These are phyloP conservation scores for Eucalyptus marginata DNA, from an alignment of 345 rosid species.

Conservation along the genomic window DNA sequence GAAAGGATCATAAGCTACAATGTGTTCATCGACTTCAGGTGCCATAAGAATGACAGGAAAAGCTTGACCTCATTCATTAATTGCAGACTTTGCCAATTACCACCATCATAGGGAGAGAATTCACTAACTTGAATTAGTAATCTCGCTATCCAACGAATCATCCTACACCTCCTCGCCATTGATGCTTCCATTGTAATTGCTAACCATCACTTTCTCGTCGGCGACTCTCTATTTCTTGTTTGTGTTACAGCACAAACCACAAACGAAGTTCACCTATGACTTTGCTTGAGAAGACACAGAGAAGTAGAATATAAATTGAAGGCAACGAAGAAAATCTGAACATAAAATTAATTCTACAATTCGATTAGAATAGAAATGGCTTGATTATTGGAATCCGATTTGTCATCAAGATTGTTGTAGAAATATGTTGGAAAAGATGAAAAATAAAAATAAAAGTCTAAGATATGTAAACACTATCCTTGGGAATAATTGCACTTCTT, in stretches of 20 bases:
- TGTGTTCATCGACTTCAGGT: background rate
- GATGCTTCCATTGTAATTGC: background rate
- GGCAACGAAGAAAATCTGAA: background rate
- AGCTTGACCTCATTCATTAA: background rate
- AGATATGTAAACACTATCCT: background rate
- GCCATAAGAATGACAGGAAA: background rate
- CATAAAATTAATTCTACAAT: background rate
- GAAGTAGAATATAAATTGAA: background rate
- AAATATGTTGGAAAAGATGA: background rate
- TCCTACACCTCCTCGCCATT: background rate
- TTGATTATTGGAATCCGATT: background rate
- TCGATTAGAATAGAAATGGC: background rate
- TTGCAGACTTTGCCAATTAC: background rate
- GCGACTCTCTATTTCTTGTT: too few relatives aligned
- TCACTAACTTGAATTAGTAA: background rate
- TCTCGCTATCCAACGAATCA: background rate
- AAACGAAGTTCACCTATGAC: background rate
- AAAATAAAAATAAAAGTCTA: background rate
- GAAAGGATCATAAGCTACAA: too few relatives aligned
- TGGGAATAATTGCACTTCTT: background rate
- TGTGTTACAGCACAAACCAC: background rate
- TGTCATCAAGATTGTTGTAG: background rate
- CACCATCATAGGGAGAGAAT: background rate
- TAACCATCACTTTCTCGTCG: background rate
- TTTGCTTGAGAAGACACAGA: background rate